phyloP scores from a whole-genome alignment of 1,284 basidiomycete genomes.

The Sparassis latifolia region DNA sequence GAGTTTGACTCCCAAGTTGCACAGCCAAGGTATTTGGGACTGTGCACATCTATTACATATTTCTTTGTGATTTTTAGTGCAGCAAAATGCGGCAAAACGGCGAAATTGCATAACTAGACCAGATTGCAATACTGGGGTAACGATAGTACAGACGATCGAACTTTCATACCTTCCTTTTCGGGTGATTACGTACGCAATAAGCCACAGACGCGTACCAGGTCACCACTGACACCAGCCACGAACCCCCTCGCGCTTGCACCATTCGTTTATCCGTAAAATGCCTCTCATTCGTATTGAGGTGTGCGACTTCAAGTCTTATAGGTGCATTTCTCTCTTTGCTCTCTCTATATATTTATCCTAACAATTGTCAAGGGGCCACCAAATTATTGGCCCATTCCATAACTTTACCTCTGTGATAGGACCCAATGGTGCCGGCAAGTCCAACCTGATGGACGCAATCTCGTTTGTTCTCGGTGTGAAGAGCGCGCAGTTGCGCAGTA shows the following conservation, averaged over 20 bases:
- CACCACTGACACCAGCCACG: neutral
- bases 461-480: conserved; percentile 98
- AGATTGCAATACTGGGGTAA: too few species aligned
- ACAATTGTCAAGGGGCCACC: conserved; percentile 56
- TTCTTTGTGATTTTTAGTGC: too few species aligned
- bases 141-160: too few species aligned
- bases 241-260: neutral
- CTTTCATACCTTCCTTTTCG: too few species aligned
- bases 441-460: conserved; percentile 99
- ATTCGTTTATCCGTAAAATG: conserved; percentile 34
- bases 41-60: too few species aligned
- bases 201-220: conserved; percentile 2
- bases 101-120: too few species aligned
- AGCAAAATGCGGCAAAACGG: too few species aligned
- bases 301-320: conserved; percentile 92
- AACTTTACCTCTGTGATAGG: conserved; percentile 96
- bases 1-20: too few species aligned
- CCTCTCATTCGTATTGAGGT: conserved; percentile 78
- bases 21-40: too few species aligned
- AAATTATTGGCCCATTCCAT: conserved; percentile 86
- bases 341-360: conserved; percentile 1
- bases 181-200: neutral
- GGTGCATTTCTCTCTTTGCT: conserved; percentile 30
- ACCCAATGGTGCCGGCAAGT: conserved; percentile 98
- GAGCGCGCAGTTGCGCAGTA: conserved; percentile 87